Evolutionary conservation across 768 basidiomycete genomes (phyloP).

Genomic region (Nidularia pulvinata): DNA sequence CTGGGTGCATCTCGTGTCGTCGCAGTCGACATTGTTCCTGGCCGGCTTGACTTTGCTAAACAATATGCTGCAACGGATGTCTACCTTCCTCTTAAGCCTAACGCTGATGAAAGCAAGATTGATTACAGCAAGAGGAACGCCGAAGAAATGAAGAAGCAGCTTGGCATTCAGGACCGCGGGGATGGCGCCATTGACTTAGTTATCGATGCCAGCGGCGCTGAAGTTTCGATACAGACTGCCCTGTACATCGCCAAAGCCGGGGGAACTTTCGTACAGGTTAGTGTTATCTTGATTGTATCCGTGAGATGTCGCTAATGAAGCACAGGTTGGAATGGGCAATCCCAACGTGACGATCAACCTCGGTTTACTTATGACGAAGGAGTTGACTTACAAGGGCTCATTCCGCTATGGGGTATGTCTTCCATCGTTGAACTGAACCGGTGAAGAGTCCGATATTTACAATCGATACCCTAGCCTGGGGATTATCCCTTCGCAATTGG

Average conservation of each 20-base stretch:
- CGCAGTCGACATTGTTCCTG: slow-evolving; percentile 77
- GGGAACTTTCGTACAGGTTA: slow-evolving; percentile 71
- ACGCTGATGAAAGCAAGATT: slow-evolving; percentile 64
- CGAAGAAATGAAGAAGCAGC: slow-evolving; percentile 56
- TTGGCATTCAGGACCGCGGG: slow-evolving; percentile 75
- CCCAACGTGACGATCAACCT: slow-evolving; percentile 78
- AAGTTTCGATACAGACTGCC: slow-evolving; percentile 89
- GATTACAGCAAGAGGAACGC: slow-evolving; percentile 78
- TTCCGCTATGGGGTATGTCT: slow-evolving; percentile 82
- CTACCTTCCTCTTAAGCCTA: slow-evolving; percentile 60
- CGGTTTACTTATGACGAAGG: slow-evolving; percentile 69
- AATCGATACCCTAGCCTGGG: slow-evolving; percentile 55
- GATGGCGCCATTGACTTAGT: slow-evolving; percentile 77
- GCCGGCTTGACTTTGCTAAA: slow-evolving; percentile 86
- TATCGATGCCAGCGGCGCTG: slow-evolving; percentile 91
- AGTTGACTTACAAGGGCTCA: slow-evolving; percentile 84
- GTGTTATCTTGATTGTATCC: not conserved
- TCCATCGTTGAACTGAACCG: not conserved
- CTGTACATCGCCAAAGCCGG: slow-evolving; percentile 75
- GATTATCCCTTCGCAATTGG: slow-evolving; percentile 87
- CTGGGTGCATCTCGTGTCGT: slow-evolving; percentile 85
- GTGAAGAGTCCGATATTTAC: slow-evolving; percentile 1
- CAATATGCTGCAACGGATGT: slow-evolving; percentile 80
- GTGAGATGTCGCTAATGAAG: too few species aligned
- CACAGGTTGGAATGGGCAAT: slow-evolving; percentile 84